Evolutionary conservation across 306 rosid species (phyloP), one percentile per base, ranked within the genome.

Genomic region (Trifolium fragiferum): DNA sequence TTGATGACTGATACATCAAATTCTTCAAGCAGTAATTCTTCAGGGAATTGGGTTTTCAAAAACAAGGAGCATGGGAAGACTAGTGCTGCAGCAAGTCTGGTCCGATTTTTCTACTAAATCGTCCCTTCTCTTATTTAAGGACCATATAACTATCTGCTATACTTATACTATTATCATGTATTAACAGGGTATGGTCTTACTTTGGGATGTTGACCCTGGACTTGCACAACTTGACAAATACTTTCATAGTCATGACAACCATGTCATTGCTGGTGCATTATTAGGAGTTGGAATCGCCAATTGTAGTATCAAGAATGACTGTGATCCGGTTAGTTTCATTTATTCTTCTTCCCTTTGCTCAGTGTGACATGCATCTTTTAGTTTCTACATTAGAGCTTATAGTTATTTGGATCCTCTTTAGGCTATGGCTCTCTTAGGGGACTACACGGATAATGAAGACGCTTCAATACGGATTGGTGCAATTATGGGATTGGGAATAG

Each of bases 1-100:
- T 73, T 90, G 61, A 92, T 90, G 99, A 90, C 92, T 16, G 86
- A 85, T 66, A 46, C 92, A 67, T 80, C 89, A 38, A 96, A 92
- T 82, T 69, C 87, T 67, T 51, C 97, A 7, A 87, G 90, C 63
- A 84, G 88, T 33, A 88, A 83, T 74, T 74, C 93, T 70, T 84
- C 96, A 66, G 96, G 90, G 74, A 92, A 87, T 77, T 95, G 99
- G 98, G 87, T 95, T 81, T 95, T 92, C 80, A 92, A 90, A 76
- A 92, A 95, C 74, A 92, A 95, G 81, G 98, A 95, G 59, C 98
- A 95, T 75, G 99, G 99, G 84, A 95, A 90, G 85, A 89, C 94
- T 57, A 92, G 98, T 81, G 97, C 99, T 76, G 97, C 96, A 41
- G 99, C 99, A 27, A 92, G 99, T 84, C 84, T 95, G 94, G 99